Conservation (phyloP, 2,329 filamentous ascomycete species). For the Cercospora sesami region DNA sequence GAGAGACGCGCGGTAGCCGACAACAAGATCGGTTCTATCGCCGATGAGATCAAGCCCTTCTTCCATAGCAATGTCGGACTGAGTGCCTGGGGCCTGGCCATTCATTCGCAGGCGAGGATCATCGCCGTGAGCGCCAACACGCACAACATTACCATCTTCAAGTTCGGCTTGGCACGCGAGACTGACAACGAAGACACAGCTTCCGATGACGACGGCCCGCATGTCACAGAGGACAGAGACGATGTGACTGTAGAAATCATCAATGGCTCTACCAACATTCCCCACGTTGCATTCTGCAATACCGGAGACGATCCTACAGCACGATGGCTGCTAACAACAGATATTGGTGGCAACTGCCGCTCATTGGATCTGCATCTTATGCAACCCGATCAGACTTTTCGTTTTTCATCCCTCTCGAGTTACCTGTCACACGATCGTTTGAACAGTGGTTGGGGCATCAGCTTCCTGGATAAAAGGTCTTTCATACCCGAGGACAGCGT, state of each 20-base stretch:
- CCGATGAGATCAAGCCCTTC: conserved; percentile 55
- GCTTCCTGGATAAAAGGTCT: conserved; percentile 41
- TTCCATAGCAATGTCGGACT: conserved; percentile 73
- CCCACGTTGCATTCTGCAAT: conserved; percentile 60
- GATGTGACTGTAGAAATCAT: conserved; percentile 34
- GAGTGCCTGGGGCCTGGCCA: conserved; percentile 85
- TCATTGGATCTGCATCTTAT: conserved; percentile 34
- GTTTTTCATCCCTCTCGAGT: conserved; percentile 24
- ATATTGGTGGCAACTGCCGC: conserved; percentile 47
- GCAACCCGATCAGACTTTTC: conserved; percentile 29
- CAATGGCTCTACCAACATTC: conserved; percentile 53
- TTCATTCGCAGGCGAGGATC: conserved; percentile 77
- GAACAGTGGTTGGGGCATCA: conserved; percentile 41
- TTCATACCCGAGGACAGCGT: conserved; percentile 34
- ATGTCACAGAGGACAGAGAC: conserved; percentile 16
- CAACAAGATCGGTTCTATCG: conserved; percentile 39
- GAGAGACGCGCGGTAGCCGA: conserved; percentile 36
- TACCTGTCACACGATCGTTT: conserved; percentile 30
- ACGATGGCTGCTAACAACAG: conserved; percentile 58
- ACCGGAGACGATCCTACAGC: conserved; percentile 56
- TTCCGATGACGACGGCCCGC: conserved; percentile 27
- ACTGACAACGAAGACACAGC: conserved; percentile 21
- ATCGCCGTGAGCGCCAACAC: conserved; percentile 84
- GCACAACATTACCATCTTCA: conserved; percentile 58
- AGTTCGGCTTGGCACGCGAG: conserved; percentile 54